A percentile compares a stretch with the other conserved stretches of the same genome.
Conservation (phyloP, 148 eudicot species). For the Silene conica region DNA sequence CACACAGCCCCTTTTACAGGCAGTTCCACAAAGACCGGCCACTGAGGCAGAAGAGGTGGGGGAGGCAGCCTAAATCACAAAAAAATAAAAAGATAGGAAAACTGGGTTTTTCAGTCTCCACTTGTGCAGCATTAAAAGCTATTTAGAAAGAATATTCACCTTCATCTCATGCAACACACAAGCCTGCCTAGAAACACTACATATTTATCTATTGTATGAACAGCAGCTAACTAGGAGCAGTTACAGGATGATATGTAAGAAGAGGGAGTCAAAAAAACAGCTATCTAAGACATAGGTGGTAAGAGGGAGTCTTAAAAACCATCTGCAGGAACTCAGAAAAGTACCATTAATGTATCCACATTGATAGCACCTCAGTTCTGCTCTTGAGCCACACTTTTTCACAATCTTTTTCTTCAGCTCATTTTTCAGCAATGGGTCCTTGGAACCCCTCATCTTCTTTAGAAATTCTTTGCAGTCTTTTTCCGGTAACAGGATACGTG, state of each 20-base stretch:
- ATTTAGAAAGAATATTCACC: neutral
- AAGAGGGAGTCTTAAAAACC: neutral
- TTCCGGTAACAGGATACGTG: slow-evolving; percentile 63
- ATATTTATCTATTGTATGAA: neutral
- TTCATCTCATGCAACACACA: neutral
- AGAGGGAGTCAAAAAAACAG: neutral
- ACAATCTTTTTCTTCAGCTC: slow-evolving; percentile 51
- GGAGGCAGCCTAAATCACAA: too few relatives aligned
- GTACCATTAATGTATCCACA: slow-evolving; percentile 88
- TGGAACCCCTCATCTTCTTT: slow-evolving; percentile 73
- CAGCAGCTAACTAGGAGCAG: neutral
- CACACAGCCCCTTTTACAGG: too few relatives aligned
- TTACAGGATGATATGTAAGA: neutral
- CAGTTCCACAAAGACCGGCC: too few relatives aligned
- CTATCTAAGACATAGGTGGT: neutral
- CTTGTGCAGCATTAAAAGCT: neutral
- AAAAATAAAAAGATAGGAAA: neutral
- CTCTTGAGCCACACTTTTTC: slow-evolving; percentile 48
- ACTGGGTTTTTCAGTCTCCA: neutral
- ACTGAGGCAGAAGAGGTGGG: too few relatives aligned
- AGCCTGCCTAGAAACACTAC: slow-evolving; percentile 1
- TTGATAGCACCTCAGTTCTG: slow-evolving; percentile 48
- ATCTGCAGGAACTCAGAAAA: neutral
- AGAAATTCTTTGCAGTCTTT: slow-evolving; percentile 43
- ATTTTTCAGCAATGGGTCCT: slow-evolving; percentile 54